Evolutionary conservation across 805 yeast species (phyloP), one percentile per base, ranked within the genome.

Genomic region (Blastobotrys americana): DNA sequence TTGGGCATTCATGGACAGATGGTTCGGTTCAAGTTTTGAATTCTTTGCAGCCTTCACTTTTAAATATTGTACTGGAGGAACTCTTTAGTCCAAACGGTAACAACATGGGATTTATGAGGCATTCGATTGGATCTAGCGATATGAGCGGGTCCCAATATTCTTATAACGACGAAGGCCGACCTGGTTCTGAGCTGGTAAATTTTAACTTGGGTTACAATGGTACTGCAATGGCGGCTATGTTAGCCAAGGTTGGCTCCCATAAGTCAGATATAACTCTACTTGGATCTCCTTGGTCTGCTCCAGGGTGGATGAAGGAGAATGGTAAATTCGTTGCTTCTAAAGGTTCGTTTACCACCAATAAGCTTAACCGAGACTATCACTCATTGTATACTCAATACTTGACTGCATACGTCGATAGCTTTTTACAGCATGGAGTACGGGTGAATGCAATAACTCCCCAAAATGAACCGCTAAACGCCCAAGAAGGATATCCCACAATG

Each of bases 221-320:
- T 5, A 36, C 21, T 4, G 17, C 20, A 17, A 36, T 36, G 39
- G 39, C 10, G 4, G 15, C 17, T 6, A 36, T 36, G 39, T 13
- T 36, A 8, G 20, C 17, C 5, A 36, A 36, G 39, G 19, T 36
- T 21, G 20, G 6, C 5, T 20, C 17, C 17, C 20, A 36, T 16
- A 36, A 36, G 19, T 13, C 19, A 9, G 39, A 36, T 17, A 16
- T 36, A 18, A n/a, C 39, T 16, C 21, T 36, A 20, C 15, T 36
- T 5, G 39, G 39, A 5, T 8, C 39, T 5, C 39, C 46, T n/a
- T 43, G 46, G 46, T 38, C 44, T 13, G 46, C 46, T 5, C 46
- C 46, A 16, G 41, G 42, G 13, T 43, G 20, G 34, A 43, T 43
- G 46, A 43, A 43, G 23, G 13, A 43, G 16, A 43, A 43, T 18